These are phyloP conservation scores for Candida wancherniae DNA, from an alignment of 805 yeast genomes.

Conservation along the genomic window DNA sequence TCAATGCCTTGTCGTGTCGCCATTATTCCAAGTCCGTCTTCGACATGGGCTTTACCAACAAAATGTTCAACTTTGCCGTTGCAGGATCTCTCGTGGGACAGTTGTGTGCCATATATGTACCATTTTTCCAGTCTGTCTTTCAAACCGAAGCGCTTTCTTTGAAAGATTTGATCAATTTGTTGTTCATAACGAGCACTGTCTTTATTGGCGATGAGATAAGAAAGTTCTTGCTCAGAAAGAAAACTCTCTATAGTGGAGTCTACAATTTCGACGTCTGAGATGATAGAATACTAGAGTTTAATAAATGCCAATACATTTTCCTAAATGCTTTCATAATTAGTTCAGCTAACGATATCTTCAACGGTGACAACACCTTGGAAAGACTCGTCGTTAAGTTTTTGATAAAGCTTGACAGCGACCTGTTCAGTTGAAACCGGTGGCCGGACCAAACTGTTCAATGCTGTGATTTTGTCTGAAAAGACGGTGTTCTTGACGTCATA, in stretches of 20 bases:
- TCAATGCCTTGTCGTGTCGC: constrained; percentile 92
- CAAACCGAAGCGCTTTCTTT: constrained; percentile 87
- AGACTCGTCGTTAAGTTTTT: constrained; percentile 45
- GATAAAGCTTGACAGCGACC: constrained; percentile 58
- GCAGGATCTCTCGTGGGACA: constrained; percentile 86
- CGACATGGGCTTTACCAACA: constrained; percentile 74
- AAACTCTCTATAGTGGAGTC: constrained; percentile 11
- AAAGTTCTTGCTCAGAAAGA: constrained; percentile 44
- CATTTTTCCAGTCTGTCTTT: constrained; percentile 87
- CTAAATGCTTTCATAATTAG: background rate
- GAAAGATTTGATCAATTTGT: constrained; percentile 62
- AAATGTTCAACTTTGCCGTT: constrained; percentile 92
- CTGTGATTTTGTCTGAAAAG: constrained; percentile 32
- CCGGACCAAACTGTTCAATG: constrained; percentile 38
- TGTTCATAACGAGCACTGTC: constrained; percentile 68
- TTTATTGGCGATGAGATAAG: constrained; percentile 80
- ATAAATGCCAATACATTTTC: background rate
- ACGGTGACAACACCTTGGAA: constrained; percentile 57
- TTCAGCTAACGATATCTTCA: constrained; percentile 33
- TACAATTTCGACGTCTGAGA: constrained; percentile 14
- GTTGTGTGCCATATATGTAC: constrained; percentile 86
- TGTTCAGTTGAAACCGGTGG: constrained; percentile 64
- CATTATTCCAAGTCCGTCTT: constrained; percentile 80
- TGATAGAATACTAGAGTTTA: constrained; percentile 1
- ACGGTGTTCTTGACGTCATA: constrained; percentile 41